These are phyloP conservation scores for Casuarina equisetifolia DNA, from an alignment of 306 rosid species.

Conservation along the genomic window DNA sequence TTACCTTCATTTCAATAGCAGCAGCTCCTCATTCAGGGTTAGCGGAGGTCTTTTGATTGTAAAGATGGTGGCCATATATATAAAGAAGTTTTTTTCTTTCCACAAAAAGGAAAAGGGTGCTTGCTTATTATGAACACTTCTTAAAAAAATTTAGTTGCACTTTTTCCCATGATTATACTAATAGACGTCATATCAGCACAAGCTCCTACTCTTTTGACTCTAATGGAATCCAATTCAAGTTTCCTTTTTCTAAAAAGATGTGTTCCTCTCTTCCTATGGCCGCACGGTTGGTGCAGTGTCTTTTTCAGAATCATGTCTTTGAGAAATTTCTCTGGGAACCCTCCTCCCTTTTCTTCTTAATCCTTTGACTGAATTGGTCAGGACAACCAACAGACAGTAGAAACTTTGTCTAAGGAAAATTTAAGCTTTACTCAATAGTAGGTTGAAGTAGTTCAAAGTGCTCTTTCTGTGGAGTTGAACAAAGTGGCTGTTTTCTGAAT, in stretches of 20 bases:
- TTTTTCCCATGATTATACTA: slow-evolving; percentile 17
- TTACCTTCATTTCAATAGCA: neutral
- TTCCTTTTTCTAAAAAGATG: slow-evolving; percentile 38
- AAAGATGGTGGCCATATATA: neutral
- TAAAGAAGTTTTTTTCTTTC: neutral
- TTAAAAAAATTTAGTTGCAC: neutral
- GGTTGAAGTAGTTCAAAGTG: neutral
- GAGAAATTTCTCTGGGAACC: neutral
- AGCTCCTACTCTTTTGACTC: slow-evolving; percentile 29
- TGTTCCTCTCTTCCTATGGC: slow-evolving; percentile 31
- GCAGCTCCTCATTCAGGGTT: neutral
- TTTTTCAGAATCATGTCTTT: slow-evolving; percentile 16
- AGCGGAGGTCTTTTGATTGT: neutral
- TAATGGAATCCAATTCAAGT: slow-evolving; percentile 48
- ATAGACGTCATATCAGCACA: slow-evolving; percentile 36
- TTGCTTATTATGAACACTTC: neutral
- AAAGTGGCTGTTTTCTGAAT: neutral
- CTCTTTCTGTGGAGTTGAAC: neutral
- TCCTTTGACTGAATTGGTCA: neutral
- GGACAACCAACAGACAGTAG: neutral
- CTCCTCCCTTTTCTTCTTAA: neutral
- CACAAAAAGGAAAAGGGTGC: neutral
- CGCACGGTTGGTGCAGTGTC: slow-evolving; percentile 39
- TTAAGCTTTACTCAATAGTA: neutral
- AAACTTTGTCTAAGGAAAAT: slow-evolving; percentile 9